Conservation (phyloP, 2,329 filamentous ascomycete species). For the Colletotrichum liriopes region DNA sequence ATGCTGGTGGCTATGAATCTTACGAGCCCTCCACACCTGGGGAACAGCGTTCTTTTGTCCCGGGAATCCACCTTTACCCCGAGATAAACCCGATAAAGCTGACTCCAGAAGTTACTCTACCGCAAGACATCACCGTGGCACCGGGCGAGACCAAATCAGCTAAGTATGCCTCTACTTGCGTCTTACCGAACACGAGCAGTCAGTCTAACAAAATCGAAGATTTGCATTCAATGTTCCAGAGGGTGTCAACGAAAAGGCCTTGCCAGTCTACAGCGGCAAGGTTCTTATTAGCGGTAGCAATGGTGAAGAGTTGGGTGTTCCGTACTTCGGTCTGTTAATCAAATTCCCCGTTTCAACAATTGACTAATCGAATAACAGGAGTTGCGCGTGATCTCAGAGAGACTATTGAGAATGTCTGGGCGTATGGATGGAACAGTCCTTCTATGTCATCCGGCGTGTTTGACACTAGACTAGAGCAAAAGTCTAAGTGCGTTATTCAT, state of each 20-base stretch:
- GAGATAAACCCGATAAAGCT: slow-evolving; percentile 42
- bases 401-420: neutral
- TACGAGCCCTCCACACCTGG: slow-evolving; percentile 25
- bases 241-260: slow-evolving; percentile 46
- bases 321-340: slow-evolving; percentile 48
- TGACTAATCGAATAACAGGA: too few relatives aligned
- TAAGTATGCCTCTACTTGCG: slow-evolving; percentile 7
- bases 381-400: neutral
- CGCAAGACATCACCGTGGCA: slow-evolving; percentile 44
- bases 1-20: slow-evolving; percentile 56
- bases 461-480: too few relatives aligned
- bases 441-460: too few relatives aligned
- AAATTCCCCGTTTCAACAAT: too few relatives aligned
- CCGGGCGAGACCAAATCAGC: slow-evolving; percentile 35
- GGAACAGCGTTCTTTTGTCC: slow-evolving; percentile 3
- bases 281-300: slow-evolving; percentile 50
- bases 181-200: too few relatives aligned
- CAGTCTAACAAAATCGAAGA: slow-evolving; percentile 30
- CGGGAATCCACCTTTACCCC: slow-evolving; percentile 6
- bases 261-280: slow-evolving; percentile 54
- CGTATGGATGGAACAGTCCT: neutral
- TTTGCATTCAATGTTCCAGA: slow-evolving; percentile 50
- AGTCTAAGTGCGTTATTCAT: neutral
- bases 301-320: slow-evolving; percentile 52
- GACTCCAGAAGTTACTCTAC: slow-evolving; percentile 36